Evolutionary conservation across 805 yeast genomes (phyloP).

Genomic region (Teunomyces funiuensis): DNA sequence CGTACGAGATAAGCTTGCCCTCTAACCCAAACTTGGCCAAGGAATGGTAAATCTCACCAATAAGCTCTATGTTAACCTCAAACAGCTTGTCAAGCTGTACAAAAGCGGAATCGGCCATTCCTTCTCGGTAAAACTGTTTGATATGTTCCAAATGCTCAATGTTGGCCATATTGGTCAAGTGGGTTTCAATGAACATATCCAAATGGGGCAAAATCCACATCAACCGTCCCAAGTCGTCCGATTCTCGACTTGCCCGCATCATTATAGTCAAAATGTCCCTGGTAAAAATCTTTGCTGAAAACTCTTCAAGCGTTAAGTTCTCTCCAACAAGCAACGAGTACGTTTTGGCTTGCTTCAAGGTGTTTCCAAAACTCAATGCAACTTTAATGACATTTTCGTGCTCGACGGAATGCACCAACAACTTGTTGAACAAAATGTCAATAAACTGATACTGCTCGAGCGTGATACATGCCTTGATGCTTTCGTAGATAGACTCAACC

Average conservation of each 20-base stretch:
- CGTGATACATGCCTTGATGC: constrained; percentile 30
- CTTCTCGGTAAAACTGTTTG: constrained; percentile 6
- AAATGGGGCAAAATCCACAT: constrained; percentile 38
- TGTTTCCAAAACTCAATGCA: constrained; percentile 9
- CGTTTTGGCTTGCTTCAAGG: constrained; percentile 5
- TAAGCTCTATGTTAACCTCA: constrained; percentile 18
- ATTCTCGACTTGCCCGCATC: constrained; percentile 21
- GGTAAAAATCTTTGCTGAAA: constrained; percentile 19
- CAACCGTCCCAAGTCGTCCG: constrained; percentile 33
- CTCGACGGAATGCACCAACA: constrained; percentile 25
- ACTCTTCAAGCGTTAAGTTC: constrained; percentile 11
- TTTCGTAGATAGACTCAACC: constrained; percentile 21
- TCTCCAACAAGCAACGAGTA: constrained; percentile 14
- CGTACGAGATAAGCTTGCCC: constrained; percentile 26
- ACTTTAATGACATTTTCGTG: constrained; percentile 4
- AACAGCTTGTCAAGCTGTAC: not conserved
- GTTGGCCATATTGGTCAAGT: not conserved
- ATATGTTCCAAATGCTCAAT: constrained; percentile 10
- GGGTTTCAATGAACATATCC: constrained; percentile 20
- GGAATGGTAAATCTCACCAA: constrained; percentile 18
- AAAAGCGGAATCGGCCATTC: constrained; percentile 5
- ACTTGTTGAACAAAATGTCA: constrained; percentile 33
- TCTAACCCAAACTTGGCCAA: constrained; percentile 26
- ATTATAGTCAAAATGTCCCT: constrained; percentile 22
- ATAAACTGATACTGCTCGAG: constrained; percentile 26